Base-by-base conservation (phyloP, 768 basidiomycete genomes). In the Podaxis carcinomalis region DNA sequence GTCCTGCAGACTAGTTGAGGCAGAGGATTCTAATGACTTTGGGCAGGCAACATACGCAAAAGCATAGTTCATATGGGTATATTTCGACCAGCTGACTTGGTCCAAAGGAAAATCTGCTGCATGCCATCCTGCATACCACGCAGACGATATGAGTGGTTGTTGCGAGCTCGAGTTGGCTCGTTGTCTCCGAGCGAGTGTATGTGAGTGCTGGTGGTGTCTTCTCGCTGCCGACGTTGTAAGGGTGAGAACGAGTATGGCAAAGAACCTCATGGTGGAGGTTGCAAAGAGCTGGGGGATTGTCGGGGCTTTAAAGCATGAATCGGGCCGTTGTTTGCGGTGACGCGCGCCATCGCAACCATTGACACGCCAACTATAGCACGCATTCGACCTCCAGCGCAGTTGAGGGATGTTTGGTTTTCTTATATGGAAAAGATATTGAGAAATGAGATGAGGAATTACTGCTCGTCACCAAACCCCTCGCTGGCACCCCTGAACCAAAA, bases 11-110 rank as follows among this genome's bases (percentile, higher is more conserved):
- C 36, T 6, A 53, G 21, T 62, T 58, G 55, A 54, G 32, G 42
- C 13, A 59, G 44, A 61, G 32, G 39, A 49, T 23, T 32, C 27
- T 52, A 36, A n/a, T 21, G 56, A 23, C 32, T 40, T 32, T 50
- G 16, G 52, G 50, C 28, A 35, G 23, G 51, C 44, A 7, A 75
- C 82, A 74, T 65, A 87, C 86, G 79, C 86, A 64, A 88, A 87
- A 46, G 85, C 79, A 70, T 85, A 88, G 28, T 76, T 80, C 72
- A 87, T 66, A 50, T 81, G 75, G 5, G 77, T 82, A 63, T 84
- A 83, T 63, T 82, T 82, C 9, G 72, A 72, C 81, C 80, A 83
- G 59, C 74, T 75, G n/a, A 83, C 72, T 32, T 74, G 64, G 42
- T 75, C 68, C 56, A 81, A 69, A 9, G 80, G 76, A 65, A 78